phyloP scores from a whole-genome alignment of 805 yeast species.

The Sugiyamaella americana region DNA sequence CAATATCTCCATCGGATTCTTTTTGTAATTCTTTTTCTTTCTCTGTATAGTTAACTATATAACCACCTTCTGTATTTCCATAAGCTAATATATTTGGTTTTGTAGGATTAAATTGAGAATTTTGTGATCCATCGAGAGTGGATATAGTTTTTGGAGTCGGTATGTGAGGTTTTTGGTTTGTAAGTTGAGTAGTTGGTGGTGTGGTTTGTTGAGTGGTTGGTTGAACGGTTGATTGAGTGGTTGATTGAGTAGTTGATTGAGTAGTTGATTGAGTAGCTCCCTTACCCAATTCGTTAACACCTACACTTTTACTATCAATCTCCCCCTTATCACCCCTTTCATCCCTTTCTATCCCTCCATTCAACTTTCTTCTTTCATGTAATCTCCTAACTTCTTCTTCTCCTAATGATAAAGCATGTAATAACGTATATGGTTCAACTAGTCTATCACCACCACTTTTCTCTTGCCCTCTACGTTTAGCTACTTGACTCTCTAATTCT shows the following conservation, averaged over 20 bases:
- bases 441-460: conserved; percentile 18
- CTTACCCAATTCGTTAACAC: too few species aligned
- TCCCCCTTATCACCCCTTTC: not conserved
- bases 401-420: conserved; percentile 18
- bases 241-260: not conserved
- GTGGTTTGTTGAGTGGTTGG: not conserved
- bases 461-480: not conserved
- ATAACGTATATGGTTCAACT: conserved; percentile 14
- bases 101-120: conserved; percentile 10
- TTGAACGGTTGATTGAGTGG: not conserved
- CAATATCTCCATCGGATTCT: not conserved
- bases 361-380: not conserved
- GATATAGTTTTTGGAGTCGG: too few species aligned
- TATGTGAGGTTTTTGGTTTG: too few species aligned
- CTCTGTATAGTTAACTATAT: not conserved
- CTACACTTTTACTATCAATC: not conserved
- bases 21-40: not conserved
- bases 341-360: not conserved
- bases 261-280: not conserved
- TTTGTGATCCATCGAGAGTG: conserved; percentile 7
- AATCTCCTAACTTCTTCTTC: conserved; percentile 4
- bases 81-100: not conserved
- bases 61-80: not conserved
- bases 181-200: not conserved
- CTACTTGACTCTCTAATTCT: conserved; percentile 49